These are phyloP conservation scores for Astrothelium subdiscretum DNA, from an alignment of 495 filamentous ascomycete species.

Conservation along the genomic window DNA sequence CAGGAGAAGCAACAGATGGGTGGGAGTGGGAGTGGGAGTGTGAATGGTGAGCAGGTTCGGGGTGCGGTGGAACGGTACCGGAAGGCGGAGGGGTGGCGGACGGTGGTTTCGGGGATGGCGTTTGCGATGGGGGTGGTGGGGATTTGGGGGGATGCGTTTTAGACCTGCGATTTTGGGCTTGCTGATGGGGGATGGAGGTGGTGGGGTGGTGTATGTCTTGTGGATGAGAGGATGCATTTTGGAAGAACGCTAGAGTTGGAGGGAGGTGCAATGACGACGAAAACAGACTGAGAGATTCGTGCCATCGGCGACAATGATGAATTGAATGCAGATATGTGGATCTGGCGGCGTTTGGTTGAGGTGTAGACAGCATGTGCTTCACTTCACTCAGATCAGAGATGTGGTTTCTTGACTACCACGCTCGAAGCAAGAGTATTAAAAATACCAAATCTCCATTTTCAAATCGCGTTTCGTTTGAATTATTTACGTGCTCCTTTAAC, in stretches of 20 bases:
- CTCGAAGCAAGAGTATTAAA: neutral
- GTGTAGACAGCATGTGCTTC: neutral
- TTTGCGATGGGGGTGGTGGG: conserved; percentile 70
- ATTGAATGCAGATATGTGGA: neutral
- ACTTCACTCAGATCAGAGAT: neutral
- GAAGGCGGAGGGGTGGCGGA: conserved; percentile 47
- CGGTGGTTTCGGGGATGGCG: conserved; percentile 49
- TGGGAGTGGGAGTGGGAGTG: too few relatives aligned
- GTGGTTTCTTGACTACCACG: neutral
- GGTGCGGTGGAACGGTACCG: conserved; percentile 55
- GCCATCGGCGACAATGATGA: neutral
- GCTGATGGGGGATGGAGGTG: neutral
- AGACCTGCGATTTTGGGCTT: neutral
- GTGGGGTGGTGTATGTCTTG: neutral
- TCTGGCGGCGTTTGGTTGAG: neutral
- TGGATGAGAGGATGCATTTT: too few relatives aligned
- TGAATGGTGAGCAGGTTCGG: conserved; percentile 77
- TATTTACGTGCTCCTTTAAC: too few relatives aligned
- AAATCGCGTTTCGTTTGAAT: neutral
- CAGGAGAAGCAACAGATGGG: conserved; percentile 17
- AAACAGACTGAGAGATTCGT: too few relatives aligned
- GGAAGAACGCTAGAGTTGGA: too few relatives aligned
- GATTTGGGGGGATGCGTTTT: conserved; percentile 67
- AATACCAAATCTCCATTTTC: neutral
- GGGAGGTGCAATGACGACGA: too few relatives aligned